Percentiles rank a stretch among this genome's conserved stretches.
Evolutionary conservation across 2,329 filamentous ascomycete genomes (phyloP).

Genomic region (Aureobasidium sp.): DNA sequence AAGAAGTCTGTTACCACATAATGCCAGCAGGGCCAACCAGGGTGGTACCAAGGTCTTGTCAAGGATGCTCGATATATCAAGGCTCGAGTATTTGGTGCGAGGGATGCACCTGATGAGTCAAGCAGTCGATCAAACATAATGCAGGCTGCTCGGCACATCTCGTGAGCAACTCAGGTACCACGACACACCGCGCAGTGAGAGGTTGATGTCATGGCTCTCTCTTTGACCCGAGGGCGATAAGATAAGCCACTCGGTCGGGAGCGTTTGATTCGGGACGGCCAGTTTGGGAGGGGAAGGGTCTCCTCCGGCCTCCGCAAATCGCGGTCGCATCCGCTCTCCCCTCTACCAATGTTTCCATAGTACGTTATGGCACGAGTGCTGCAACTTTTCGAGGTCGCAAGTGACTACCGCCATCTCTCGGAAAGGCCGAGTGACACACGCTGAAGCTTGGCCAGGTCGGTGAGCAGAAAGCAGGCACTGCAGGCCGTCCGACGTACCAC

Average conservation of each 20-base stretch:
- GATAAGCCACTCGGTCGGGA: background rate
- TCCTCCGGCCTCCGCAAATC: background rate
- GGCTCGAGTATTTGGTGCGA: background rate
- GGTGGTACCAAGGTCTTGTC: background rate
- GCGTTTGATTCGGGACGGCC: background rate
- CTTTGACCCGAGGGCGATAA: background rate
- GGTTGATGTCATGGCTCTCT: background rate
- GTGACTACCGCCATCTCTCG: background rate
- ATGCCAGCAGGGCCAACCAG: background rate
- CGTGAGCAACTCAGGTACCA: background rate
- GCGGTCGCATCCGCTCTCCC: background rate
- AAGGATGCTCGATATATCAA: background rate
- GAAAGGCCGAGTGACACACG: background rate
- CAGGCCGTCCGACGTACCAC: constrained; percentile 4
- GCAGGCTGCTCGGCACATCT: background rate
- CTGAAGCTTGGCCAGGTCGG: background rate
- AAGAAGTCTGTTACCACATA: background rate
- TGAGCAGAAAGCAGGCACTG: background rate
- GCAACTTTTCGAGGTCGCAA: background rate
- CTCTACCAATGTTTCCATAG: background rate
- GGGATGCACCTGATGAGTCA: background rate
- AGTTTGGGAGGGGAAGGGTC: background rate
- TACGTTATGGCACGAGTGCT: background rate
- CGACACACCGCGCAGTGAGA: background rate
- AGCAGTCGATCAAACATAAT: background rate